Evolutionary conservation across 106 monocot species (phyloP).

Genomic region (Xerophyta viscosa): DNA sequence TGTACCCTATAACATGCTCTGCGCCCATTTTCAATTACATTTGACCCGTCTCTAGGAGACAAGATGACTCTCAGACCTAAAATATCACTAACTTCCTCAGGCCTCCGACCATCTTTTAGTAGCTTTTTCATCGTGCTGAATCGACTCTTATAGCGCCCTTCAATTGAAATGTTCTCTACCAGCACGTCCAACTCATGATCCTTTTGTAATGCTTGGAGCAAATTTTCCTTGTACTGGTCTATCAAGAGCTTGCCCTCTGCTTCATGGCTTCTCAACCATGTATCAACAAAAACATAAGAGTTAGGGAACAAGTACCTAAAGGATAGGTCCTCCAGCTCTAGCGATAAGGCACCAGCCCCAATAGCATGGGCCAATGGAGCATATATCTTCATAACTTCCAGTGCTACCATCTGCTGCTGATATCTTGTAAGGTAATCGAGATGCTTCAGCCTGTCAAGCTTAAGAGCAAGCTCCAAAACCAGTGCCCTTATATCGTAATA

Average conservation of each 20-base stretch:
- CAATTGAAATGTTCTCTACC: slow-evolving; percentile 48
- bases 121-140: slow-evolving; percentile 99
- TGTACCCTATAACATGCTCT: slow-evolving; percentile 57
- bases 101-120: slow-evolving; percentile 71
- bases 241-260: slow-evolving; percentile 29
- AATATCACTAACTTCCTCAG: slow-evolving; percentile 86
- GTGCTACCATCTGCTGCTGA: slow-evolving; percentile 48
- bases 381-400: slow-evolving; percentile 87
- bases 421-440: slow-evolving; percentile 58
- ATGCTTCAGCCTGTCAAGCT: slow-evolving; percentile 78
- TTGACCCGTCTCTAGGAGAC: slow-evolving; percentile 29
- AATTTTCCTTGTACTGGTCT: slow-evolving; percentile 40
- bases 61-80: slow-evolving; percentile 76
- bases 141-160: slow-evolving; percentile 81
- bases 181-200: slow-evolving; percentile 52
- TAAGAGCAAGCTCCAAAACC: slow-evolving; percentile 61
- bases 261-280: slow-evolving; percentile 73
- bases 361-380: slow-evolving; percentile 91
- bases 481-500: slow-evolving; percentile 89
- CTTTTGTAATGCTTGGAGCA: slow-evolving; percentile 37
- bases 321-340: slow-evolving; percentile 84
- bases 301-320: slow-evolving; percentile 79
- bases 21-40: slow-evolving; percentile 24
- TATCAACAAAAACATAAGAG: slow-evolving; percentile 67
- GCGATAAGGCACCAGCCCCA: slow-evolving; percentile 61